Percentiles rank a stretch among this genome's conserved stretches.
Conservation (phyloP, 495 filamentous ascomycete species). For the Aspergillus conjunctus region DNA sequence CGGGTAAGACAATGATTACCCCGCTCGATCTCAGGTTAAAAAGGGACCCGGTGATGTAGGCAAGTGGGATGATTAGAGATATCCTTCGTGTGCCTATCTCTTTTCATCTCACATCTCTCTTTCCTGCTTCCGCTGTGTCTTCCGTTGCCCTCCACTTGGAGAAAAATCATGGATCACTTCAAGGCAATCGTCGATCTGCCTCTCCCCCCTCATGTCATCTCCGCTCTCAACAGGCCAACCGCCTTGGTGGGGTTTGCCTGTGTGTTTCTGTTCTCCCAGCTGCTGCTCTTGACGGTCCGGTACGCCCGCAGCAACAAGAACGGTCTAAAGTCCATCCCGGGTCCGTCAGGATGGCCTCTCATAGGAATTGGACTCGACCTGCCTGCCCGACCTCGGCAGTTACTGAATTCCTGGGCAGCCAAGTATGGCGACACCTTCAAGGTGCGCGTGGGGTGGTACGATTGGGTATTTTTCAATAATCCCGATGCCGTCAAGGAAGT, state of each 20-base stretch:
- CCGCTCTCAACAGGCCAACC: neutral
- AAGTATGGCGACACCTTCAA: conserved; percentile 13
- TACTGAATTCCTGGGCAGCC: neutral
- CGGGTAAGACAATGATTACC: neutral
- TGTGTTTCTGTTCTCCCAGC: conserved; percentile 4
- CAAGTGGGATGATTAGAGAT: neutral
- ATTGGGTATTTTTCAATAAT: conserved; percentile 45
- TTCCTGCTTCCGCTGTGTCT: too few species aligned
- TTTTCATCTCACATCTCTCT: neutral
- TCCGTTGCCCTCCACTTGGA: too few species aligned
- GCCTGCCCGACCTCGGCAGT: neutral
- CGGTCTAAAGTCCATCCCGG: neutral
- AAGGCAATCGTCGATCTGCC: neutral
- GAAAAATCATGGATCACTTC: neutral
- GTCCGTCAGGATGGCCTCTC: conserved; percentile 1
- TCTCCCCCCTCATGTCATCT: neutral
- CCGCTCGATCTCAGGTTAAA: neutral
- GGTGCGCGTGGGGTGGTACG: conserved; percentile 39
- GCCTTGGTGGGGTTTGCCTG: conserved; percentile 1
- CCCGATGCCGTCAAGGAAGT: conserved; percentile 44
- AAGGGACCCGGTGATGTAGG: neutral
- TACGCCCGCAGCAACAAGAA: neutral
- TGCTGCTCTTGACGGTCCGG: neutral
- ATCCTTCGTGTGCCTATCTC: neutral
- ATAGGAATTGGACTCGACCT: neutral